Conservation (phyloP, 2,329 filamentous ascomycete species). For the Aspergillus ochraceoroseus region DNA sequence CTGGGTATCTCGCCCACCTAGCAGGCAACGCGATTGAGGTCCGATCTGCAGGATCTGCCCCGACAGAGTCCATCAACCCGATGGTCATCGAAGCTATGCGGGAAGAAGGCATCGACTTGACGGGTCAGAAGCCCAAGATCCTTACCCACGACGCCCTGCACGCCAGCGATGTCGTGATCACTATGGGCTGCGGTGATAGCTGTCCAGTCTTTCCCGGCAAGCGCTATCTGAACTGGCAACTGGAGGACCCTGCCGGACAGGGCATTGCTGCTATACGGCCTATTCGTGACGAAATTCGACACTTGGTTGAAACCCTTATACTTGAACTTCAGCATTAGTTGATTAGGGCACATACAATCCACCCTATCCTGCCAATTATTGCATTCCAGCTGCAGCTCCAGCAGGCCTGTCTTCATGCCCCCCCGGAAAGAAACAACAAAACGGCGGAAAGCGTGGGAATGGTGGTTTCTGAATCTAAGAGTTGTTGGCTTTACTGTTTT, state of each 20-base stretch:
- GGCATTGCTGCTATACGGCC: constrained; percentile 21
- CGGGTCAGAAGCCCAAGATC: constrained; percentile 24
- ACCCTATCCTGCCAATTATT: no score
- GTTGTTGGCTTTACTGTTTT: no score
- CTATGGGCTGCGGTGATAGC: constrained; percentile 29
- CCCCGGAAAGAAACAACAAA: no score
- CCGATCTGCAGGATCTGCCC: constrained; percentile 27
- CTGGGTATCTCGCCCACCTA: constrained; percentile 16
- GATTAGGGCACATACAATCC: no score
- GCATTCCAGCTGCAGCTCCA: no score
- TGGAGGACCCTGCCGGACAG: constrained; percentile 26
- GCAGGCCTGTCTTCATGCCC: no score
- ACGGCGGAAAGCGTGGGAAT: no score
- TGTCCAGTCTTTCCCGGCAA: constrained; percentile 28
- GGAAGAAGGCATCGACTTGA: constrained; percentile 27
- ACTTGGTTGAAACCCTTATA: neutral
- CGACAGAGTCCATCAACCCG: constrained; percentile 25
- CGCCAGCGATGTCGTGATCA: constrained; percentile 26
- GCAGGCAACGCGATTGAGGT: constrained; percentile 21
- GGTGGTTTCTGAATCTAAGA: no score
- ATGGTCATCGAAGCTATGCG: constrained; percentile 25
- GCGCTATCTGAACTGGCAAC: constrained; percentile 27
- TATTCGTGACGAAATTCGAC: constrained; percentile 24
- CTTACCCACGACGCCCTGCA: constrained; percentile 23
- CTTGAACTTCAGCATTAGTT: no score